Evolutionary conservation across 192 early-diverging fungal genomes (phyloP).

Genomic region (Coemansia erecta): DNA sequence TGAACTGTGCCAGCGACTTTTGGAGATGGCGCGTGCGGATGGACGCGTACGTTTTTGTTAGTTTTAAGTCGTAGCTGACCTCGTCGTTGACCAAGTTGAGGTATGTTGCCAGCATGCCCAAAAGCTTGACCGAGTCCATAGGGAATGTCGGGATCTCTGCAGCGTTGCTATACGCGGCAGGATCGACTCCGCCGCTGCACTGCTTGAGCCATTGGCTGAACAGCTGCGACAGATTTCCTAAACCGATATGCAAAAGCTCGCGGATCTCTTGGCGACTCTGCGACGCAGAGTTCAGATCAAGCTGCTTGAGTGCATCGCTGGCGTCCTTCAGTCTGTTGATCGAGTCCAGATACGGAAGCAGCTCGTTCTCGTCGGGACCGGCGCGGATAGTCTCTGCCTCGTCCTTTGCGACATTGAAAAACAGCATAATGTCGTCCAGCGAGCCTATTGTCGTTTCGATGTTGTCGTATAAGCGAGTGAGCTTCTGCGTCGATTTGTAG

Average conservation of each 20-base stretch:
- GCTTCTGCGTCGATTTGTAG: constrained; percentile 53
- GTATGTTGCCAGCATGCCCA: constrained; percentile 55
- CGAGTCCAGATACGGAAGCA: constrained; percentile 54
- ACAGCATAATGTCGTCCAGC: constrained; percentile 51
- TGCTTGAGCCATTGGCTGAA: constrained; percentile 57
- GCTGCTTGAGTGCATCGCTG: constrained; percentile 45
- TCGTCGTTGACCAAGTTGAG: constrained; percentile 53
- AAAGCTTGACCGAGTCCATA: constrained; percentile 49
- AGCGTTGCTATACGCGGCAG: constrained; percentile 45
- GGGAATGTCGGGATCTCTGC: constrained; percentile 49
- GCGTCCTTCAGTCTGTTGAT: constrained; percentile 55
- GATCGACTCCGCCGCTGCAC: constrained; percentile 52
- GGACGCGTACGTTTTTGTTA: constrained; percentile 43
- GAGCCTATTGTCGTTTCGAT: constrained; percentile 47
- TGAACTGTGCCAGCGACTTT: constrained; percentile 53
- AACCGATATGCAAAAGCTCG: constrained; percentile 47
- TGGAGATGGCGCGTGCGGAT: constrained; percentile 47
- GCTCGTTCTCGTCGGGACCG: constrained; percentile 50
- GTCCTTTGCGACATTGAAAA: constrained; percentile 52
- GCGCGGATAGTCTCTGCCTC: constrained; percentile 45
- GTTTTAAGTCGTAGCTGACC: constrained; percentile 48
- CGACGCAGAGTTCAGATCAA: constrained; percentile 45
- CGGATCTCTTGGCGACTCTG: constrained; percentile 47
- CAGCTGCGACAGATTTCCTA: constrained; percentile 54
- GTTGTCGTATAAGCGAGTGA: constrained; percentile 46